Base-by-base conservation (phyloP, 257 asterid species). In the Agastache rugosa region DNA sequence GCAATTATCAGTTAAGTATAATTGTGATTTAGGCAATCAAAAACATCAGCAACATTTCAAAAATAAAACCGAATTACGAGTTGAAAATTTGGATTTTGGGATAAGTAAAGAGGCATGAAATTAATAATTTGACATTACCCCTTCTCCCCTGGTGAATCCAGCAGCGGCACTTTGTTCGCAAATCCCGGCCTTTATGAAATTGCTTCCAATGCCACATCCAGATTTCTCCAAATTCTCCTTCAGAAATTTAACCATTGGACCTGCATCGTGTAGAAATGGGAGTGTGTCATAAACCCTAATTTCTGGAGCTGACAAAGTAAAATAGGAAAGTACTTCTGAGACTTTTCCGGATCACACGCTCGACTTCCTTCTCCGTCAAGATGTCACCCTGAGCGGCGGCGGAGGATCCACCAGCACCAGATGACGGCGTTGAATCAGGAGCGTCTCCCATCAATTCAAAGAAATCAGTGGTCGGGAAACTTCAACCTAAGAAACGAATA, bases 161-260 rank as follows among this genome's bases (percentile, higher is more conserved):
- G 96, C 97, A 25, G 69, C 82, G 8, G 44, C 67, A 54, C 1
- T 4, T 51, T 51, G 12, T 0, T 17, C 12, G 62, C 97, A 93
- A 65, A 72, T 53, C 53, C 31, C 35, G 16, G 96, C 91, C 78
- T 78, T 83, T 35, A 93, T 87, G 87, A 93, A 91, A 58, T 87
- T 89, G 74, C 79, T 83, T 37, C 89, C 89, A 12, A 89, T 64
- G 8, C 72, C 62, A 72, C 98, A 93, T 53, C 97, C 97, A 54
- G 96, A 81, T 84, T 89, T 91, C 83, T 89, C 91, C 77, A 93
- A 44, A 19, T 89, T 84, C 75, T 93, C 97, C 81, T 47, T 87
- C 37, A 93, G 81, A 72, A 91, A 89, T 73, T 80, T 91, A 69
- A 91, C 96, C 89, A 44, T 85, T 3, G 97, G 98, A 74, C 72